phyloP scores from a whole-genome alignment of 176 grass and related monocot genomes.

The Oryza punctata region DNA sequence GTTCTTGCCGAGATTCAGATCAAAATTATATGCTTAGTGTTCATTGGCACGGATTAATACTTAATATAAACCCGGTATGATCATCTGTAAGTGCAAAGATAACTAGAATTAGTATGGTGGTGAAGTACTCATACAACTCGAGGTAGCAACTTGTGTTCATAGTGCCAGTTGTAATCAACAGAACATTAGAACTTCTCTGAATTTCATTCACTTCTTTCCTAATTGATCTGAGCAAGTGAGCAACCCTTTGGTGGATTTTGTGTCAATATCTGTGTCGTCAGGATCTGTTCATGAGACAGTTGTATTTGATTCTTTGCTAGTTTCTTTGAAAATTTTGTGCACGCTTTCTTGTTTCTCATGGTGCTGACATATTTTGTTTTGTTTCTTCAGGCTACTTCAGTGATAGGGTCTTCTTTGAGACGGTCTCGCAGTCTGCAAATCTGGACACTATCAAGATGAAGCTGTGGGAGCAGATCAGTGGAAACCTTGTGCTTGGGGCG shows the following conservation, averaged over 20 bases:
- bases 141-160: not conserved
- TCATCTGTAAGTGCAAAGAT: not conserved
- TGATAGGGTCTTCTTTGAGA: constrained; percentile 87
- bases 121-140: not conserved
- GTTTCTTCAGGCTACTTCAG: constrained; percentile 73
- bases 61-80: not conserved
- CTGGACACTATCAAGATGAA: constrained; percentile 81
- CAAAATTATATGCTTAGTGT: not conserved
- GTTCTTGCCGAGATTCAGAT: constrained; percentile 16
- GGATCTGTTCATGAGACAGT: constrained; percentile 11
- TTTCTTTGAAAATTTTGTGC: not conserved
- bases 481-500: constrained; percentile 77
- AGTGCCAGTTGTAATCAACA: not conserved
- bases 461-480: constrained; percentile 86
- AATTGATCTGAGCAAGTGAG: not conserved
- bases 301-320: not conserved
- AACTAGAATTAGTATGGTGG: not conserved
- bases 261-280: not conserved
- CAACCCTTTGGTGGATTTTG: not conserved
- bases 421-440: constrained; percentile 83
- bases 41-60: not conserved
- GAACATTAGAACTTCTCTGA: not conserved
- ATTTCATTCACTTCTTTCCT: not conserved
- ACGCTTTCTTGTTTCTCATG: not conserved
- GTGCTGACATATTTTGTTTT: constrained; percentile 27